A percentile compares a stretch with the other conserved stretches of the same genome.
phyloP scores from a whole-genome alignment of 306 rosid species.

The Alnus glutinosa region DNA sequence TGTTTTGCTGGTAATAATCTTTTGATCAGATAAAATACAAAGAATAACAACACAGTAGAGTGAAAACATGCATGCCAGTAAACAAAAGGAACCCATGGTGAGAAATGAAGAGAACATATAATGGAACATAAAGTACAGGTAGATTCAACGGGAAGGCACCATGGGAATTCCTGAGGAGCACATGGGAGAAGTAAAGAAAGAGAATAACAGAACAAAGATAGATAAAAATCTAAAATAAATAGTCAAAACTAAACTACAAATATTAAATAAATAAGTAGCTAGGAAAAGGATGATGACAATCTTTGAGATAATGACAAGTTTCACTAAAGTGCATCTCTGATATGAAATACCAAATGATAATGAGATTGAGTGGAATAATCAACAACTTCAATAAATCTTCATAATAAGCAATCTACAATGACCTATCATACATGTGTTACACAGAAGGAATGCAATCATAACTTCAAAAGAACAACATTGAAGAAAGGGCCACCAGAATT shows the following conservation, averaged over 20 bases:
- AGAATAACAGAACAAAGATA: not conserved
- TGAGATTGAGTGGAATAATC: not conserved
- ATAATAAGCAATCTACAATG: slow-evolving; percentile 7
- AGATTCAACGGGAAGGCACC: not conserved
- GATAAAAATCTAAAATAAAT: not conserved
- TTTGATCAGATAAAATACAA: not conserved
- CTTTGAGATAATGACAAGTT: not conserved
- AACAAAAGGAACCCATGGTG: not conserved
- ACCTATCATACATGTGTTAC: slow-evolving; percentile 9
- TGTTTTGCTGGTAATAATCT: not conserved
- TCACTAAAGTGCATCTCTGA: not conserved
- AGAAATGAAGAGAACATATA: not conserved
- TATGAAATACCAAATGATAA: not conserved
- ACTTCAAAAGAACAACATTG: slow-evolving; percentile 17
- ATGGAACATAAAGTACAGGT: not conserved
- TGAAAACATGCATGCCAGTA: not conserved
- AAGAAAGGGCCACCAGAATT: slow-evolving; percentile 35
- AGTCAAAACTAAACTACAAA: not conserved
- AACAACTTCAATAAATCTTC: not conserved
- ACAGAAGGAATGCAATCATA: slow-evolving; percentile 19
- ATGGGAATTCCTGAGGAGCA: not conserved
- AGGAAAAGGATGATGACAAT: not conserved
- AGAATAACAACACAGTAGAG: not conserved
- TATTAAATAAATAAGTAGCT: not conserved
- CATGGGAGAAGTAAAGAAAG: not conserved